Evolutionary conservation across 169 alveolate genomes (phyloP), one percentile per base, ranked within the genome.

Genomic region (Perkinsus chesapeaki): DNA sequence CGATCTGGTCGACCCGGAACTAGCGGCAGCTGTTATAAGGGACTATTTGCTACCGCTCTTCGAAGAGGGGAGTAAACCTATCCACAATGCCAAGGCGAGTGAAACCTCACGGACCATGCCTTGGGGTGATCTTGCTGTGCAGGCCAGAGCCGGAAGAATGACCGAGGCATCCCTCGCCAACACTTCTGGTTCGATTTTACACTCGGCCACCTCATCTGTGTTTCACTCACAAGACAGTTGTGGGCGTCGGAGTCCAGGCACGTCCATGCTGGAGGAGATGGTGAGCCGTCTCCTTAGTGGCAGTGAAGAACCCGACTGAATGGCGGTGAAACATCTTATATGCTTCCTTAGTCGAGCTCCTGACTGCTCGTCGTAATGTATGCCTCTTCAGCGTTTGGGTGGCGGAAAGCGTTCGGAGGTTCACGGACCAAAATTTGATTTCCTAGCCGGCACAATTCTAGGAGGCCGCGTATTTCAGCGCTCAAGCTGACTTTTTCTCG

Each of bases 21-120:
- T 34, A 3, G 93, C 93, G 38, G 93, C 93, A 27, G 39, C 73
- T 47, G 93, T 92, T 36, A 92, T 92, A 39, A 36, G 93, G 39
- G 48, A 92, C 92, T 92, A 92, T 73, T 39, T 92, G 37, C 39
- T 92, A 10, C 93, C 93, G 20, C 73, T 92, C 92, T 72, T 92
- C 39, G 92, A 92, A 27, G 93, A 60, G 23, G 82, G 82, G 37
- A 60, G 27, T 60, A 1, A 16, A 34, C 82, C 82, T 3, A 16
- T 60, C 12, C 82, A 60, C 31, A 0, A 60, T 60, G 82, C 82
- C 27, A 60, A 60, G 82, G 82, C n/a, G n/a, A n/a, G n/a, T n/a
- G n/a, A n/a, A n/a, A n/a, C n/a, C n/a, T n/a, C n/a, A n/a, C n/a
- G n/a, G n/a, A n/a, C n/a, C n/a, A n/a, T n/a, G n/a, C n/a, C n/a